Conservation (phyloP, 768 basidiomycete genomes). For the Tephrocybe rancida region DNA sequence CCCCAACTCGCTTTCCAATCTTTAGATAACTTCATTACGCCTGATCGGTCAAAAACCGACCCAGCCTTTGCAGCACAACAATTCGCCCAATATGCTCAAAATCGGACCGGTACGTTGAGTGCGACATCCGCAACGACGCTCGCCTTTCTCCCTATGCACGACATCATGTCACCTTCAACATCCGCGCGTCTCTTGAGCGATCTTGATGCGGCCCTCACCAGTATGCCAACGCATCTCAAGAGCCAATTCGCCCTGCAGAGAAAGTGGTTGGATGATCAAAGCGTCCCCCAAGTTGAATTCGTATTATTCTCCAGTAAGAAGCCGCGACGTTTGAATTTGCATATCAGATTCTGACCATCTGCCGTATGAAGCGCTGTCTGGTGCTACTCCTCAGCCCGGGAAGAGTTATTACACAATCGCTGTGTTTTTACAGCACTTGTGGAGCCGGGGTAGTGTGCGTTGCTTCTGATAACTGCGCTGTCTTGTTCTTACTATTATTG, state of each 20-base stretch:
- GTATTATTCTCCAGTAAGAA: slow-evolving; percentile 6
- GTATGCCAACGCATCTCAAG: neutral
- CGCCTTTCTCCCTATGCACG: slow-evolving; percentile 4
- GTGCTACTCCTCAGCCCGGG: slow-evolving; percentile 1
- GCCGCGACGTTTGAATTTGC: neutral
- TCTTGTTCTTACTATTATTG: neutral
- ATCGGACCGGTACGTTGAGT: slow-evolving; percentile 7
- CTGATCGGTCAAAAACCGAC: neutral
- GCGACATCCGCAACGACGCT: slow-evolving; percentile 7
- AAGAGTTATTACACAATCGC: slow-evolving; percentile 7
- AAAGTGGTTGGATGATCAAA: slow-evolving; percentile 4
- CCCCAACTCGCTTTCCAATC: neutral
- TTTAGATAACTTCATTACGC: neutral
- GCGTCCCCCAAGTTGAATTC: slow-evolving; percentile 7
- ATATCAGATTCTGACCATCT: neutral
- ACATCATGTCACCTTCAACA: neutral
- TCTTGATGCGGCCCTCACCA: slow-evolving; percentile 1
- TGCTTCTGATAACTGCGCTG: neutral
- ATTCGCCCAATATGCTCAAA: neutral
- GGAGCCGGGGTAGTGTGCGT: slow-evolving; percentile 9
- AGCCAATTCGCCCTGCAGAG: slow-evolving; percentile 1
- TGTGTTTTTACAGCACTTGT: slow-evolving; percentile 6
- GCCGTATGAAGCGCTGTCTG: neutral
- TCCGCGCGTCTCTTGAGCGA: neutral
- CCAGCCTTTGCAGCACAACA: neutral